These are phyloP conservation scores for Auricularia heimuer DNA, from an alignment of 768 basidiomycete genomes.

Conservation along the genomic window DNA sequence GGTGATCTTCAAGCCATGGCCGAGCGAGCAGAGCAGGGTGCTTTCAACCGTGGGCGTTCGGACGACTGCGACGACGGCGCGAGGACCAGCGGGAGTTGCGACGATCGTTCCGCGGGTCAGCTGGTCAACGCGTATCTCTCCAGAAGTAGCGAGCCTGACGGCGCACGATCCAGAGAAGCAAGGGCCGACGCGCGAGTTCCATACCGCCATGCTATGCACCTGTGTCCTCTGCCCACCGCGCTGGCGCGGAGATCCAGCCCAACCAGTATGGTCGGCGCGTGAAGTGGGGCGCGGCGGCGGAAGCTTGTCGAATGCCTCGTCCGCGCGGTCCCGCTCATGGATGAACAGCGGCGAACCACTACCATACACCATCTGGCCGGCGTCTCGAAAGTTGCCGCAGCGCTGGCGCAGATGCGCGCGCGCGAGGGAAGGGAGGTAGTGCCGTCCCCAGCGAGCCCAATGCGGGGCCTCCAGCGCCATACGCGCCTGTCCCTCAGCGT, in stretches of 20 bases:
- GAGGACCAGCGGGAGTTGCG: constrained; percentile 5
- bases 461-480: background rate
- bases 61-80: constrained; percentile 5
- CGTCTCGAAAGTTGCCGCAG: constrained; percentile 13
- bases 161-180: constrained; percentile 9
- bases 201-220: constrained; percentile 5
- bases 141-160: constrained; percentile 3
- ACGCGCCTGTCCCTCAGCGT: background rate
- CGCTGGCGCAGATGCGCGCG: constrained; percentile 12
- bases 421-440: constrained; percentile 12
- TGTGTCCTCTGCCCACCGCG: background rate
- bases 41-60: background rate
- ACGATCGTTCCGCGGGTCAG: constrained; percentile 5
- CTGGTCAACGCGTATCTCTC: background rate
- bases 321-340: constrained; percentile 7
- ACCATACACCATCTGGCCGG: constrained; percentile 10
- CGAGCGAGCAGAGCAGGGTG: constrained; percentile 6
- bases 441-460: constrained; percentile 10
- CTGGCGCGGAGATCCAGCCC: background rate
- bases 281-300: constrained; percentile 11
- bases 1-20: constrained; percentile 6
- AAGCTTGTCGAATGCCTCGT: constrained; percentile 10
- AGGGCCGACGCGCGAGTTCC: constrained; percentile 8
- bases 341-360: constrained; percentile 8
- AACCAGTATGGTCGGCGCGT: background rate